Evolutionary conservation across 345 rosid genomes (phyloP).

Genomic region (Bruguiera parviflora): DNA sequence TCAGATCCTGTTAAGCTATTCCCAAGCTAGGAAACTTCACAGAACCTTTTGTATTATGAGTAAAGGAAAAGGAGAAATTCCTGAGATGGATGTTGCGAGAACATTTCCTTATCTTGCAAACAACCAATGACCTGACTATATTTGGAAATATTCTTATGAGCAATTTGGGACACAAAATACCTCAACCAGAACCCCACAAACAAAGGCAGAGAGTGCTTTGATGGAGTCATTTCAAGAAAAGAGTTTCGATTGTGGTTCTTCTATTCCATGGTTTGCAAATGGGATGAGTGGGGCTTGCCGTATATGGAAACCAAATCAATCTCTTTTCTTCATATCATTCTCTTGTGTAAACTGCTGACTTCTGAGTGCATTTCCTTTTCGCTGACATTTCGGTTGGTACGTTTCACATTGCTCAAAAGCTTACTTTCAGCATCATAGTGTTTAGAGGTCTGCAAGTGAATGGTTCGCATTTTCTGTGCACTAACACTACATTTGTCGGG

Average conservation of each 20-base stretch:
- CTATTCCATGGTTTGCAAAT: slow-evolving; percentile 14
- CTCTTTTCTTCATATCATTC: slow-evolving; percentile 19
- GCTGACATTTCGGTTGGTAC: background rate
- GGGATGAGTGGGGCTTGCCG: slow-evolving; percentile 20
- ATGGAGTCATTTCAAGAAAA: slow-evolving; percentile 32
- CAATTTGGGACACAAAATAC: slow-evolving; percentile 25
- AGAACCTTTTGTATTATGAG: slow-evolving; percentile 21
- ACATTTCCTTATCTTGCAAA: slow-evolving; percentile 22
- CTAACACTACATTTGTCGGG: too few species aligned
- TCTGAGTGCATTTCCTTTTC: background rate
- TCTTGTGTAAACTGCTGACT: background rate
- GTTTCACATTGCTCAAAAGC: background rate
- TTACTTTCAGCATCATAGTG: background rate
- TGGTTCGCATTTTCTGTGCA: background rate
- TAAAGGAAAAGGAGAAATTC: slow-evolving; percentile 18
- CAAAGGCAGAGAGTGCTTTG: slow-evolving; percentile 20
- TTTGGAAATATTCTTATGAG: background rate
- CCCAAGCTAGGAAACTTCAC: slow-evolving; percentile 17
- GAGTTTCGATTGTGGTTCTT: slow-evolving; percentile 14
- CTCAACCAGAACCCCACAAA: slow-evolving; percentile 25
- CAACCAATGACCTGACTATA: background rate
- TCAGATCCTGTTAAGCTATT: slow-evolving; percentile 23
- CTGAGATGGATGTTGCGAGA: slow-evolving; percentile 15
- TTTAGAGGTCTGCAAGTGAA: background rate
- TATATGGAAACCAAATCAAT: slow-evolving; percentile 14